Evolutionary conservation across 75 land plant genomes (phyloP), one percentile per base, ranked within the genome.

Genomic region (Pinus tabuliformis): DNA sequence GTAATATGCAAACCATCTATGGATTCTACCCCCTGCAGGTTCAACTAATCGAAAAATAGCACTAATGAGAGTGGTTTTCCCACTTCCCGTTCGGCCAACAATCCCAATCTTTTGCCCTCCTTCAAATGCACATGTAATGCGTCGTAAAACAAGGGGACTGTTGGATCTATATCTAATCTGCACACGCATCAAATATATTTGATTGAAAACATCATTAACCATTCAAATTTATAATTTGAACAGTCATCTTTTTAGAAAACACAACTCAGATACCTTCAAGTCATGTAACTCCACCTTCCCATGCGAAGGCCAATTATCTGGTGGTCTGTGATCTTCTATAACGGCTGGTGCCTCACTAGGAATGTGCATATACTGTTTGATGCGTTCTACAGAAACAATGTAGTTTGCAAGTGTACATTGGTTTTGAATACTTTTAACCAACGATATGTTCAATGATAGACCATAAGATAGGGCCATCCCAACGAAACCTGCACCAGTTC

Each of bases 251-350:
- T 1, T 39, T 5, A 39, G 42, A 16, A 73, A 73, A 30, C 28
- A 49, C 57, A 61, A 42, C 6, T 63, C 22, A 61, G 63, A 2
- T 26, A 92, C 97, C 92, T 94, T 73, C 65, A 91, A 76, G 75
- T 94, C 81, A 49, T 79, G 84, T 56, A 92, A 73, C 37, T 90
- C 97, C 16, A 94, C 91, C 79, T 81, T 90, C 39, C 97, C 97
- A 28, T 75, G 70, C 56, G 73, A 56, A 1, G 97, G 97, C 97
- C 97, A 94, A 28, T 82, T 75, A 2, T 66, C 39, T 20, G 87
- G 81, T 18, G 96, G 94, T 18, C 94, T 83, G 21, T 75, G 83
- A 54, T 60, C 85, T 39, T 90, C 86, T 49, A 91, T 82, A 13
- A 91, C 70, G 66, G 84, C 87, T 20, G 99, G 87, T 17, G 94